Evolutionary conservation across 1,284 basidiomycete species (phyloP).

Genomic region (Sparassis latifolia): DNA sequence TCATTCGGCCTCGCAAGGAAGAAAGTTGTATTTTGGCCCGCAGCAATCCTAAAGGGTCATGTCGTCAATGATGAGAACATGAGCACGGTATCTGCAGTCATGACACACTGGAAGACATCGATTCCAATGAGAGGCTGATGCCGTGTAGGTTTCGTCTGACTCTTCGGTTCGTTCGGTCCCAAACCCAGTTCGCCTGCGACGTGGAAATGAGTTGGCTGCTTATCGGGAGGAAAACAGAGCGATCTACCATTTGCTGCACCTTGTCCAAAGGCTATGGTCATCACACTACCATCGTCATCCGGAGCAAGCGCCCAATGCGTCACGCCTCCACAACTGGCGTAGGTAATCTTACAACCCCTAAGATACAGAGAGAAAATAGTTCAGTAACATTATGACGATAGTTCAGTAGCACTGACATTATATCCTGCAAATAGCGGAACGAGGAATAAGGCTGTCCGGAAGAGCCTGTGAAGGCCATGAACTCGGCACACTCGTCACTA

Average conservation of each 20-base stretch:
- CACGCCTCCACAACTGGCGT: slow-evolving; percentile 78
- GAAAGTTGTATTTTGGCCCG: slow-evolving; percentile 81
- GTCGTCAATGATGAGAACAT: background rate
- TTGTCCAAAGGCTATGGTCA: slow-evolving; percentile 87
- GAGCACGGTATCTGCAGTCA: background rate
- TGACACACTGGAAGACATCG: slow-evolving; percentile 68
- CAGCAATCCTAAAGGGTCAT: slow-evolving; percentile 55
- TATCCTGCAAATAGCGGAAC: slow-evolving; percentile 77
- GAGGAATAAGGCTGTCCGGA: slow-evolving; percentile 77
- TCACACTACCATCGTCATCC: slow-evolving; percentile 63
- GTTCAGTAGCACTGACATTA: slow-evolving; percentile 44
- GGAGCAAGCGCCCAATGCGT: slow-evolving; percentile 79
- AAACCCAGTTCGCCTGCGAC: slow-evolving; percentile 69
- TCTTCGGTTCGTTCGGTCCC: slow-evolving; percentile 76
- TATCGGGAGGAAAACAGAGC: background rate
- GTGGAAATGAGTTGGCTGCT: background rate
- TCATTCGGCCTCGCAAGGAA: slow-evolving; percentile 71
- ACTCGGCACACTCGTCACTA: slow-evolving; percentile 4
- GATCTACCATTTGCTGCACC: slow-evolving; percentile 63
- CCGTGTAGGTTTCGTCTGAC: slow-evolving; percentile 78
- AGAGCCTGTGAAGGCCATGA: slow-evolving; percentile 43
- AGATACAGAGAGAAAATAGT: background rate
- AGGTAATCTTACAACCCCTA: slow-evolving; percentile 68
- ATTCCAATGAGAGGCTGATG: slow-evolving; percentile 70
- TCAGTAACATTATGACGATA: slow-evolving; percentile 1